These are phyloP conservation scores for Aspergillus persii DNA, from an alignment of 2,329 filamentous ascomycete genomes.

Conservation along the genomic window DNA sequence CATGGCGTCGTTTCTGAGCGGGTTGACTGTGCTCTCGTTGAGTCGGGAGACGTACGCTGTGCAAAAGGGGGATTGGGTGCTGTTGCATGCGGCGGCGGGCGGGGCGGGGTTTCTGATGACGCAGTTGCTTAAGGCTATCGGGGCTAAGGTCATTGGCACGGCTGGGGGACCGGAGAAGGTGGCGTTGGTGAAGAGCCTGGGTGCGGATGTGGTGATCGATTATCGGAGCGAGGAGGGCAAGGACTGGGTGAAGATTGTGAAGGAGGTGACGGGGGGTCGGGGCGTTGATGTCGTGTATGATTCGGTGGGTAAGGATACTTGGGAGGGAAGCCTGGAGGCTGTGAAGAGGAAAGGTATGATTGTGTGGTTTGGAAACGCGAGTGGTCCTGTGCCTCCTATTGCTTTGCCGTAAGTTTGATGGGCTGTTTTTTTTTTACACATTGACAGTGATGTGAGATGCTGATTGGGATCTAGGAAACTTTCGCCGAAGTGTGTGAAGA, in stretches of 20 bases:
- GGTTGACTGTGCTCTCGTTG: slow-evolving; percentile 77
- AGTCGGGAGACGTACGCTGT: slow-evolving; percentile 61
- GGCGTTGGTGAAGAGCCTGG: slow-evolving; percentile 62
- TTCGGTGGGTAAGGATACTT: slow-evolving; percentile 80
- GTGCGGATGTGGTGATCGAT: slow-evolving; percentile 70
- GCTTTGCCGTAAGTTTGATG: slow-evolving; percentile 53
- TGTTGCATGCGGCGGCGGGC: slow-evolving; percentile 49
- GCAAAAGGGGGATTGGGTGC: slow-evolving; percentile 1
- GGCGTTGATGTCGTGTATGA: slow-evolving; percentile 81
- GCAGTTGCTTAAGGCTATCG: slow-evolving; percentile 70
- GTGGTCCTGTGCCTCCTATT: slow-evolving; percentile 73
- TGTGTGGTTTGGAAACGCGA: slow-evolving; percentile 77
- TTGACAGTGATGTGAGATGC: not conserved
- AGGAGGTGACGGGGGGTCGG: slow-evolving; percentile 74
- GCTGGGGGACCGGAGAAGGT: slow-evolving; percentile 72
- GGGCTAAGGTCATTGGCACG: slow-evolving; percentile 76
- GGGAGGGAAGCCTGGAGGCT: slow-evolving; percentile 72
- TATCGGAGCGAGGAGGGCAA: slow-evolving; percentile 82
- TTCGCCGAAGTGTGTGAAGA: slow-evolving; percentile 70
- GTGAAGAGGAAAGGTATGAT: slow-evolving; percentile 75
- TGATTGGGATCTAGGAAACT: slow-evolving; percentile 43
- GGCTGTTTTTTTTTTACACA: slow-evolving; percentile 15
- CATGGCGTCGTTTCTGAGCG: slow-evolving; percentile 72
- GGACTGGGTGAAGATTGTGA: slow-evolving; percentile 74
- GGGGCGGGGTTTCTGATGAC: slow-evolving; percentile 74